A percentile compares a stretch with the other conserved stretches of the same genome.
Evolutionary conservation across 1,284 basidiomycete genomes (phyloP).

Genomic region (Trichosporon ovoides): DNA sequence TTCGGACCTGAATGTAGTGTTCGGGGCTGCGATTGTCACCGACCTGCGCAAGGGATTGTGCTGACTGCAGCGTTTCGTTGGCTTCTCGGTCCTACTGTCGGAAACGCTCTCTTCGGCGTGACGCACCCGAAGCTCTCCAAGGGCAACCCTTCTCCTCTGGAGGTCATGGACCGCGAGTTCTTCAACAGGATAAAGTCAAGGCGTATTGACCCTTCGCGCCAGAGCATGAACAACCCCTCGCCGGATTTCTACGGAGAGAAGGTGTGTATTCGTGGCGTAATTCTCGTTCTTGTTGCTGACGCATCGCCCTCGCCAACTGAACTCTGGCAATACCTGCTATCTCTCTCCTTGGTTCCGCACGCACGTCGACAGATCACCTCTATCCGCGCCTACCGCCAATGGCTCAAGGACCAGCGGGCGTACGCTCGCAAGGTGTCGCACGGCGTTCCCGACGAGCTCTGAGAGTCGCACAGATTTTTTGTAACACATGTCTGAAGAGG

Average conservation of each 20-base stretch:
- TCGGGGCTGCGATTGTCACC: neutral
- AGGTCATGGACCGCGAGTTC: slow-evolving; percentile 76
- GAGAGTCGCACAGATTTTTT: slow-evolving; percentile 1
- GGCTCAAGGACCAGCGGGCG: slow-evolving; percentile 81
- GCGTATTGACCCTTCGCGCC: slow-evolving; percentile 75
- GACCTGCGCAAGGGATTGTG: neutral
- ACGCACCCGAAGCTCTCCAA: slow-evolving; percentile 57
- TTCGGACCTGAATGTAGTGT: too few species aligned
- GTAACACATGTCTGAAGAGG: slow-evolving; percentile 5
- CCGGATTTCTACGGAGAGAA: slow-evolving; percentile 80
- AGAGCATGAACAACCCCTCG: slow-evolving; percentile 80
- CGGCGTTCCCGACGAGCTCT: slow-evolving; percentile 38
- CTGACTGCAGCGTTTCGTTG: slow-evolving; percentile 57
- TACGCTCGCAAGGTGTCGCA: slow-evolving; percentile 69
- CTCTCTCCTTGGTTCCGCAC: neutral
- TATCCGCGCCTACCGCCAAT: slow-evolving; percentile 73
- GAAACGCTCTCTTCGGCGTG: slow-evolving; percentile 66
- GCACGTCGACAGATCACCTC: slow-evolving; percentile 33
- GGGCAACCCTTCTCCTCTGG: slow-evolving; percentile 62
- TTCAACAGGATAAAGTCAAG: slow-evolving; percentile 73
- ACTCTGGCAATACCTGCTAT: neutral
- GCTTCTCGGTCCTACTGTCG: slow-evolving; percentile 72
- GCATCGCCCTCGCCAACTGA: too few species aligned
- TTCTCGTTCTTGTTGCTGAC: neutral
- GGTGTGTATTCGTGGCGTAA: slow-evolving; percentile 5